Evolutionary conservation across 768 basidiomycete species (phyloP), one percentile per base, ranked within the genome.

Genomic region (Leccinellum albellum): DNA sequence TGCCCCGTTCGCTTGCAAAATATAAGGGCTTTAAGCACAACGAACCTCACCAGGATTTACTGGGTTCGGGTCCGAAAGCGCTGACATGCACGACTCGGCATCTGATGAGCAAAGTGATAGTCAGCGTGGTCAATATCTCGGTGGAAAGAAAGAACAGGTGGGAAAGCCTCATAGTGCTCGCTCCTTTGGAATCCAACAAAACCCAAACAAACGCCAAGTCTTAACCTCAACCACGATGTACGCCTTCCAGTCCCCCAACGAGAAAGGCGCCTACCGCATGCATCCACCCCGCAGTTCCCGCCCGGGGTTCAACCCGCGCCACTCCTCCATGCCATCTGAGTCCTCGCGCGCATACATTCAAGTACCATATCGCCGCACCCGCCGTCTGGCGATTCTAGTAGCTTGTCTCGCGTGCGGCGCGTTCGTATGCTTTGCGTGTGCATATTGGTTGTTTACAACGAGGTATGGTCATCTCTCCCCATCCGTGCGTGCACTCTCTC

Each of bases 261-360:
- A 90, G 69, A 84, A 81, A 65, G 87, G 88, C 29, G 70, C 78
- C 35, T 85, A 88, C 62, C 78, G 86, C 48, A 80, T 89, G 73
- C 79, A 81, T n/a, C 78, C 75, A 50, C 63, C 62, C 66, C 78
- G 81, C 15, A 59, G 55, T 47, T 67, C 64, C 32, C 59, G 62
- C 6, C 40, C 64, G 0, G 60, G 67, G 48, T 50, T 58, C 60
- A 42, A 66, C 63, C 63, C 54, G 40, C 63, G 55, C 51, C 66
- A 54, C 50, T 50, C 62, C 52, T 50, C 61, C 24, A 53, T 56
- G 23, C 51, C 56, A 17, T 45, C 59, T 23, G 23, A 46, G 21
- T 17, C 45, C 14, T 54, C 60, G 26, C 24, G 48, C 23, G 5
- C 28, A 28, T 49, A 61, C 35, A 3, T 58, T 5, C 54, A 58